Percentiles rank a stretch among this genome's conserved stretches.
Evolutionary conservation across 495 filamentous ascomycete species (phyloP).

Genomic region (Penicillium macrosclerotiorum): DNA sequence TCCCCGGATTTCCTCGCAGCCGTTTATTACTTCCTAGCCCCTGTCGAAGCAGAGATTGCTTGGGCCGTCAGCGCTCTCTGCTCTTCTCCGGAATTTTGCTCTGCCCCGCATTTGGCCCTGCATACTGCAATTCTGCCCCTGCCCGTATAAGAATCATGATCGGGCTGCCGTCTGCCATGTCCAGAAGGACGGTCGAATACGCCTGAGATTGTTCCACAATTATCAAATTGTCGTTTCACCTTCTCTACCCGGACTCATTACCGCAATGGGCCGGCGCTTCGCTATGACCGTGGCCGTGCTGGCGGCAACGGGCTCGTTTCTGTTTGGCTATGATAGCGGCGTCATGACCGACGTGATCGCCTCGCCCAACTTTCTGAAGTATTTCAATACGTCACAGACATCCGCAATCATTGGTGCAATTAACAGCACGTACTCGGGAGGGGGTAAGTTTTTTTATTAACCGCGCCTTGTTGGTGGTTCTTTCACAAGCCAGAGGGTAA

Average conservation of each 20-base stretch:
- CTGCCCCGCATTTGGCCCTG: background rate
- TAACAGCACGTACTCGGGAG: conserved; percentile 55
- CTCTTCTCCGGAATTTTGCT: background rate
- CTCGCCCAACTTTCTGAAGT: conserved; percentile 45
- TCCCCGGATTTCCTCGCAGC: conserved; percentile 7
- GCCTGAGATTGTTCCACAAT: background rate
- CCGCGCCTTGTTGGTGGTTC: too few relatives aligned
- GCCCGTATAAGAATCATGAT: conserved; percentile 1
- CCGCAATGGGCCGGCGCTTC: conserved; percentile 43
- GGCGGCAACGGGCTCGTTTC: conserved; percentile 48
- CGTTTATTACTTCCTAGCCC: background rate
- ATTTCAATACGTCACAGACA: conserved; percentile 47
- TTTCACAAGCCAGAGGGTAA: too few relatives aligned
- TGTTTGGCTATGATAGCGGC: conserved; percentile 57
- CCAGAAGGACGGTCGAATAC: background rate
- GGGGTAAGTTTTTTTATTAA: conserved; percentile 33
- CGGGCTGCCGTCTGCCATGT: background rate
- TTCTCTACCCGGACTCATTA: background rate
- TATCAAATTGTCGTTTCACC: background rate
- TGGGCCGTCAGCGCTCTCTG: background rate
- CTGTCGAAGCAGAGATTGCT: background rate
- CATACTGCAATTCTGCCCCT: background rate
- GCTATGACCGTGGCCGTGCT: conserved; percentile 43
- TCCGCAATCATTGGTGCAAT: conserved; percentile 55
- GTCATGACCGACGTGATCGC: conserved; percentile 57